Base-by-base conservation (phyloP, 805 yeast genomes). In the Isabelozyma heimii region DNA sequence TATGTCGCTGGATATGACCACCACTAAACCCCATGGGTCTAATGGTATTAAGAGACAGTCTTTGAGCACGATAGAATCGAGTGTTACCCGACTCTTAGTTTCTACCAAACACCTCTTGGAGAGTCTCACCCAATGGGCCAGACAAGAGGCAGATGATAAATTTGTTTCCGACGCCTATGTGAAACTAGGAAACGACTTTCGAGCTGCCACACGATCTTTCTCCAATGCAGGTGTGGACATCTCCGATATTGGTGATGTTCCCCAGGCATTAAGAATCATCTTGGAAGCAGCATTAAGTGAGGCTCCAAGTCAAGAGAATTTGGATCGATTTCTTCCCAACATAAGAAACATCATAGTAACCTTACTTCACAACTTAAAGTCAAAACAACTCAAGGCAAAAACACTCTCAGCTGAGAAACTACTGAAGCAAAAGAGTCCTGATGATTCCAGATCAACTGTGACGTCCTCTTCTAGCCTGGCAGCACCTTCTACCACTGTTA, bases 111-210 rank as follows among this genome's bases (percentile, higher is more conserved):
- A 89, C 49, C 73, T 92, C 10, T 73, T 94, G n/a, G 96, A 89
- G 58, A 79, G 89, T 14, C 71, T 94, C 45, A 89, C 95, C 0
- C 89, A 83, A 52, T 94, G 99, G 99, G 91, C 98, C 1, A 77
- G 82, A 52, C 82, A 81, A 17, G 76, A 80, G n/a, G 91, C 89
- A 5, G 78, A 85, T 20, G 98, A 91, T 42, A 81, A 81, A 48
- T 89, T 82, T 53, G 97, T 94, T 2, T 89, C 97, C 2, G 89
- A 91, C 58, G 87, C 91, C 3, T 94, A 90, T 64, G 99, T 94
- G 13, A 85, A 83, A 54, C 77, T 94, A 27, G 99, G 99, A 0
- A 94, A 91, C 61, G 97, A 92, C 66, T 94, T 91, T 74, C 84
- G 92, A 56, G 82, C 88, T 3, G 89, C 95, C 0, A 83, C 91